A percentile compares a stretch with the other conserved stretches of the same genome.
These are phyloP conservation scores for Xylaria sp. DNA, from an alignment of 2,329 filamentous ascomycete species.

Conservation along the genomic window DNA sequence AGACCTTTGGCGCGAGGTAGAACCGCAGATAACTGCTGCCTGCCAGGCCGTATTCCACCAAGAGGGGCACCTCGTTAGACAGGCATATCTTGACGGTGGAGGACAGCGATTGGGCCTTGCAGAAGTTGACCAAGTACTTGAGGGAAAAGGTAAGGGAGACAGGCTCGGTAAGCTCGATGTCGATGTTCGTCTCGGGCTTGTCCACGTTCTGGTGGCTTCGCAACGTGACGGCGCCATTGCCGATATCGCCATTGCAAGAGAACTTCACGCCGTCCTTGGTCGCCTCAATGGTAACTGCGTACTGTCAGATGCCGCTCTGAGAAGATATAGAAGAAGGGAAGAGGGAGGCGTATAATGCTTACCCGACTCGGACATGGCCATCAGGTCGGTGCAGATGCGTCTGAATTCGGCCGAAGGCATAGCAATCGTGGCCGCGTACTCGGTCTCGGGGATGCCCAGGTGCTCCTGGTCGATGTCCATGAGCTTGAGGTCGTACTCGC, in stretches of 20 bases:
- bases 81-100: slow-evolving; percentile 85
- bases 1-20: slow-evolving; percentile 97
- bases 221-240: slow-evolving; percentile 89
- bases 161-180: slow-evolving; percentile 89
- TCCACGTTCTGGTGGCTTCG: slow-evolving; percentile 87
- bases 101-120: slow-evolving; percentile 90
- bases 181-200: slow-evolving; percentile 82
- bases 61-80: slow-evolving; percentile 91
- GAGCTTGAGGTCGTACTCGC: slow-evolving; percentile 99
- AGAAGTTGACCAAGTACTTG: slow-evolving; percentile 99
- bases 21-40: slow-evolving; percentile 91
- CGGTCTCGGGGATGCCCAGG: slow-evolving; percentile 97
- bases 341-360: slow-evolving; percentile 40
- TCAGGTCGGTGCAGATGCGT: slow-evolving; percentile 91
- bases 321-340: neutral
- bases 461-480: slow-evolving; percentile 99
- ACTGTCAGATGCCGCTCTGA: slow-evolving; percentile 15
- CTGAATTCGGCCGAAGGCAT: slow-evolving; percentile 92
- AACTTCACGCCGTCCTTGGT: slow-evolving; percentile 98
- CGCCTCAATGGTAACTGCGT: slow-evolving; percentile 86
- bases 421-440: slow-evolving; percentile 87
- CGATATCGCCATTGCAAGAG: slow-evolving; percentile 89
- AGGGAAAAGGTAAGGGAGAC: slow-evolving; percentile 96
- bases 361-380: slow-evolving; percentile 95
- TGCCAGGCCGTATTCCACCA: slow-evolving; percentile 86